Evolutionary conservation across 2,329 filamentous ascomycete species (phyloP).

Genomic region (Ceratocystis harringtonii): DNA sequence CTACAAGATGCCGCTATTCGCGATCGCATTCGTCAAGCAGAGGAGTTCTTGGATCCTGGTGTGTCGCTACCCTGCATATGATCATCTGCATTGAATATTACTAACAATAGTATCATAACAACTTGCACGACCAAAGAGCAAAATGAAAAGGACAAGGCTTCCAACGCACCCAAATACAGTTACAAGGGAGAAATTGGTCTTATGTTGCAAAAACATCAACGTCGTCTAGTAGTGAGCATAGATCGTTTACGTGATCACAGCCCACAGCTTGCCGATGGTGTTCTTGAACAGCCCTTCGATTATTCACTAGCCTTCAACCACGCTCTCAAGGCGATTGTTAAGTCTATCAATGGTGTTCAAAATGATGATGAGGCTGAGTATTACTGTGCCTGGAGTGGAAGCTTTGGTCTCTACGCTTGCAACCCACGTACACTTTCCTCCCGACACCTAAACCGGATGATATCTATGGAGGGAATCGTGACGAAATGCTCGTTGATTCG

Average conservation of each 20-base stretch:
- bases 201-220: slow-evolving; percentile 54
- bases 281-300: slow-evolving; percentile 78
- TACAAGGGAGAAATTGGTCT: slow-evolving; percentile 80
- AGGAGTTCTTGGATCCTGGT: slow-evolving; percentile 91
- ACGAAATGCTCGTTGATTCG: slow-evolving; percentile 90
- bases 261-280: slow-evolving; percentile 58
- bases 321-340: slow-evolving; percentile 77
- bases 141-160: not conserved
- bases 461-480: slow-evolving; percentile 93
- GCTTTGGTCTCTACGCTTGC: slow-evolving; percentile 87
- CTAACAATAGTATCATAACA: not conserved
- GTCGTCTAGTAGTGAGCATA: slow-evolving; percentile 56
- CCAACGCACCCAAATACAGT: slow-evolving; percentile 32
- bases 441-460: slow-evolving; percentile 84
- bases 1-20: slow-evolving; percentile 72
- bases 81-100: not conserved
- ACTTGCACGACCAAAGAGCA: not conserved
- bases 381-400: slow-evolving; percentile 94
- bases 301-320: slow-evolving; percentile 77
- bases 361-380: slow-evolving; percentile 67
- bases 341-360: slow-evolving; percentile 64
- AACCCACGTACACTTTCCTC: slow-evolving; percentile 89
- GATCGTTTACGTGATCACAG: slow-evolving; percentile 87
- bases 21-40: slow-evolving; percentile 72
- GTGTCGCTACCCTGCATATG: slow-evolving; percentile 23